Evolutionary conservation across 805 yeast species (phyloP).

Genomic region (Wickerhamomyces kurtzmanii): DNA sequence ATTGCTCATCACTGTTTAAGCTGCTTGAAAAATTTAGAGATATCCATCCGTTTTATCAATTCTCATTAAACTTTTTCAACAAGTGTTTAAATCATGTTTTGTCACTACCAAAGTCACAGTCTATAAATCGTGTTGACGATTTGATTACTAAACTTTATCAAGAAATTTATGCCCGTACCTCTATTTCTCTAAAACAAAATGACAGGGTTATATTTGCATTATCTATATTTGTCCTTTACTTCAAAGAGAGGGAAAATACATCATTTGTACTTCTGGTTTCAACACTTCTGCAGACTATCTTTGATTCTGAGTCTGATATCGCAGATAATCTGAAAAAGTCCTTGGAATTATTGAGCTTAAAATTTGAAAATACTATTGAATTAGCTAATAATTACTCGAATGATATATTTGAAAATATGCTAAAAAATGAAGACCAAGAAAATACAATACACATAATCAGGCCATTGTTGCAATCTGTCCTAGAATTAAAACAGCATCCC

Average conservation of each 20-base stretch:
- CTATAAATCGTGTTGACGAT: slow-evolving; percentile 16
- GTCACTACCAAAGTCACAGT: slow-evolving; percentile 3
- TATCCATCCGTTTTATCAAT: slow-evolving; percentile 47
- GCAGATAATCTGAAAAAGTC: slow-evolving; percentile 2
- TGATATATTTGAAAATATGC: slow-evolving; percentile 1
- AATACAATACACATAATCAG: too few relatives aligned
- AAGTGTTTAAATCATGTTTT: slow-evolving; percentile 23
- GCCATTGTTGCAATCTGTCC: too few relatives aligned
- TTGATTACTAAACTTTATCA: slow-evolving; percentile 30
- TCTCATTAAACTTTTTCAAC: slow-evolving; percentile 38
- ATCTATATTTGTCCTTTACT: slow-evolving; percentile 20
- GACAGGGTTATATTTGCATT: slow-evolving; percentile 38
- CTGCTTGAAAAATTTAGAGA: slow-evolving; percentile 31
- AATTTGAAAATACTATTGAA: background rate
- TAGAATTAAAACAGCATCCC: too few relatives aligned
- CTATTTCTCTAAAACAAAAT: slow-evolving; percentile 33
- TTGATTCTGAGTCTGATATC: slow-evolving; percentile 1
- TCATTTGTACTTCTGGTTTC: slow-evolving; percentile 6
- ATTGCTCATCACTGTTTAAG: slow-evolving; percentile 39
- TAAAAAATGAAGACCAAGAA: too few relatives aligned
- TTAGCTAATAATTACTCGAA: background rate
- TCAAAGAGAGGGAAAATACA: slow-evolving; percentile 10
- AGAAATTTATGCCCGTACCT: slow-evolving; percentile 33
- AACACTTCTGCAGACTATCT: slow-evolving; percentile 1
- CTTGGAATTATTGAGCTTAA: slow-evolving; percentile 1